Percentiles rank a stretch among this genome's conserved stretches.
Conservation (phyloP, 257 asterid genomes). For the Echium plantagineum region DNA sequence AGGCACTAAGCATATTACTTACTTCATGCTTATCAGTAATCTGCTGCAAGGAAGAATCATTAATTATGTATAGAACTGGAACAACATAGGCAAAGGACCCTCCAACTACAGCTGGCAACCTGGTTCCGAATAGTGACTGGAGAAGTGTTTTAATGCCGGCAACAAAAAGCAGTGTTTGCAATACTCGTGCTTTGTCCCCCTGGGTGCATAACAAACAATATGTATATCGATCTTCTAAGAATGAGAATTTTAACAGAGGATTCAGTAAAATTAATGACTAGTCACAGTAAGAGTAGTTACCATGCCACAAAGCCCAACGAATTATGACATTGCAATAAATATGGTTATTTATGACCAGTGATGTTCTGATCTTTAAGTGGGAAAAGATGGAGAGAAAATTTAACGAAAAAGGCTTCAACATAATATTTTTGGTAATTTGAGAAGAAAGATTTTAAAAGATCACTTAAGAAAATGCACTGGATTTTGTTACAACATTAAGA, state of each 20-base stretch:
- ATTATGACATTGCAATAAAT: background rate
- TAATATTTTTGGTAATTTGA: background rate
- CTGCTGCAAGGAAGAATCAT: conserved; percentile 60
- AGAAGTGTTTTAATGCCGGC: conserved; percentile 92
- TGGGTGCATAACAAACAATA: conserved; percentile 16
- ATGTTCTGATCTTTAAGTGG: background rate
- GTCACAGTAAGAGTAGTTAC: background rate
- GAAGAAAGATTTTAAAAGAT: no score
- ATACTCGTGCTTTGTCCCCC: conserved; percentile 92
- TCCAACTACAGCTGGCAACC: conserved; percentile 92
- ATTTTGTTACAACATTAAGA: no score
- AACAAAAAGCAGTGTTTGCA: conserved; percentile 87
- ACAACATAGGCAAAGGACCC: conserved; percentile 86
- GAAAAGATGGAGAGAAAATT: background rate
- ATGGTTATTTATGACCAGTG: background rate
- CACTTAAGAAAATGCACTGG: background rate
- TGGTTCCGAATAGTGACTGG: conserved; percentile 85
- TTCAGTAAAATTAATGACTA: background rate
- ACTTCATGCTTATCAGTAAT: conserved; percentile 65
- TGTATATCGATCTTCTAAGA: background rate
- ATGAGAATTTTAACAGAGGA: background rate
- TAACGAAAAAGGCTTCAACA: background rate
- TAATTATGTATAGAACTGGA: conserved; percentile 63
- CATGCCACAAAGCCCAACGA: background rate
- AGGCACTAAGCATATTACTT: conserved; percentile 10